Conservation (phyloP, 768 basidiomycete genomes). For the Amanita fuliginea region DNA sequence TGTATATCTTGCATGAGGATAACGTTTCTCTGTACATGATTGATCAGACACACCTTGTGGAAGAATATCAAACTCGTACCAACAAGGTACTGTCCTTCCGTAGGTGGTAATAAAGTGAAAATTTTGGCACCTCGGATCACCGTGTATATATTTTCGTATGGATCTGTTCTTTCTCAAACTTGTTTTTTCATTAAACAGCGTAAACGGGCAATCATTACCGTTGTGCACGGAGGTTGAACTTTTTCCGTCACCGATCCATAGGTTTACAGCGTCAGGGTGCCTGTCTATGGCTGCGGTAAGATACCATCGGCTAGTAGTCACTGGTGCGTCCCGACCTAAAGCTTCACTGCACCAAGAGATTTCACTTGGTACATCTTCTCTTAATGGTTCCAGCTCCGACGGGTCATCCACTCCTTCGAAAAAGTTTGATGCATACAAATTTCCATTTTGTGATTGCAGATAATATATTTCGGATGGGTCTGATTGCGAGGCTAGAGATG, state of each 20-base stretch:
- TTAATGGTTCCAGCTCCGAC: constrained; percentile 56
- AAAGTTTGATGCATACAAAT: constrained; percentile 46
- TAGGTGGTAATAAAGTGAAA: constrained; percentile 80
- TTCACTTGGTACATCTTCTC: constrained; percentile 55
- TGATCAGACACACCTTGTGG: neutral
- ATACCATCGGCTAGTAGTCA: neutral
- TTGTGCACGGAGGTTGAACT: constrained; percentile 83
- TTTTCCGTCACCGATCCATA: constrained; percentile 78
- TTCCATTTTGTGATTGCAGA: constrained; percentile 89
- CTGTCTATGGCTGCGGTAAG: constrained; percentile 25
- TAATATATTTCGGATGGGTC: constrained; percentile 40
- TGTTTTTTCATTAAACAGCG: neutral
- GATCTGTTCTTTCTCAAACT: constrained; percentile 34
- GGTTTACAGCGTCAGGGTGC: constrained; percentile 79
- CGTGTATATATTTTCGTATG: constrained; percentile 90
- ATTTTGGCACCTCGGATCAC: constrained; percentile 78
- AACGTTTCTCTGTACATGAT: constrained; percentile 35
- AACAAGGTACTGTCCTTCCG: constrained; percentile 75
- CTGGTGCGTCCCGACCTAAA: constrained; percentile 40
- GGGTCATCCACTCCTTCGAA: constrained; percentile 21
- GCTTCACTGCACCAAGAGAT: constrained; percentile 71
- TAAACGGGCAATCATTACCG: constrained; percentile 33
- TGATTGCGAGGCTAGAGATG: neutral
- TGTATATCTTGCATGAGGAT: constrained; percentile 57
- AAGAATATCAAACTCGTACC: constrained; percentile 32